phyloP scores from a whole-genome alignment of 305 asterid genomes.

The Plantago coronopus region DNA sequence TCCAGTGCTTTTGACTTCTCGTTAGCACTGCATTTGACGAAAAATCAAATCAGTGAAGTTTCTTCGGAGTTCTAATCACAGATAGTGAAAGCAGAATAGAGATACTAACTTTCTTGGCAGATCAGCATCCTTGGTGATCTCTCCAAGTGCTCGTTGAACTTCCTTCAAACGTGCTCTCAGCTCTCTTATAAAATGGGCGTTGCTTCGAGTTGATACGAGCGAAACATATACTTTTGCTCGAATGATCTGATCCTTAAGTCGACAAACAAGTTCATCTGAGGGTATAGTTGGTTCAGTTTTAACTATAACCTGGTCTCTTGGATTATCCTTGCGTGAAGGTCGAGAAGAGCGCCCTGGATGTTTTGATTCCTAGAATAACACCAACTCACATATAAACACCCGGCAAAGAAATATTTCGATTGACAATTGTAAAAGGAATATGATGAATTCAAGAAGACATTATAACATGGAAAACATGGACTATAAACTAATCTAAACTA shows the following conservation, averaged over 20 bases:
- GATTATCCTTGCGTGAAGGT: constrained; percentile 33
- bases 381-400: not conserved
- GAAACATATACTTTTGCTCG: constrained; percentile 67
- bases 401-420: not conserved
- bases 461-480: not conserved
- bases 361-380: constrained; percentile 33
- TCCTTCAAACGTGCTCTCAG: constrained; percentile 83
- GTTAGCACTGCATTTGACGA: constrained; percentile 47
- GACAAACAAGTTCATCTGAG: constrained; percentile 55
- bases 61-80: not conserved
- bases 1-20: constrained; percentile 75
- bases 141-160: constrained; percentile 65
- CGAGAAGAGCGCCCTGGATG: constrained; percentile 30
- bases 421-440: not conserved
- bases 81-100: not conserved
- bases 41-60: not conserved
- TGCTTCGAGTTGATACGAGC: constrained; percentile 64
- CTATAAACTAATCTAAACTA: not conserved
- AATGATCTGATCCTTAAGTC: constrained; percentile 74
- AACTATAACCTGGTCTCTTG: constrained; percentile 35
- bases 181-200: constrained; percentile 72
- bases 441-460: not conserved
- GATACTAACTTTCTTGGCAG: constrained; percentile 59
- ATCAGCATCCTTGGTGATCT: constrained; percentile 69
- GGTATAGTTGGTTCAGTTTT: constrained; percentile 30